Base-by-base conservation (phyloP, 1,284 basidiomycete species). In the Paramarasmius palmivorus region DNA sequence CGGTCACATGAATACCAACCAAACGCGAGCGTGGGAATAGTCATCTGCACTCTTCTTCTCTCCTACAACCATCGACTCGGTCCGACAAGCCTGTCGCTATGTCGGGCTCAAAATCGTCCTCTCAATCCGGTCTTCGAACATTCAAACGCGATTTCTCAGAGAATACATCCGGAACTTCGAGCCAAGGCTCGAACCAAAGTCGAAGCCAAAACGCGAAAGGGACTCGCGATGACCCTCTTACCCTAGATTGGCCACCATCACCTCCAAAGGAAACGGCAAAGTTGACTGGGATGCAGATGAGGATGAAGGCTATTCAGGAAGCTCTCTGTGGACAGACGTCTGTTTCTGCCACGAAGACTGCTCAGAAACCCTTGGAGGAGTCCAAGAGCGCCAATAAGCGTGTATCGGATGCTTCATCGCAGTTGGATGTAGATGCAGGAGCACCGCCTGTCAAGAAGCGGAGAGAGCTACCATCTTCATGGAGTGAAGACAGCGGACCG, bases 271-370 rank as follows among this genome's bases (percentile, higher is more conserved):
- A 65, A 9, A 51, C 59, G 8, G 57, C 65, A n/a, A 68, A 67
- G 48, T 61, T 71, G 15, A 67, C 73, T 20, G 66, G 67, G 15
- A 60, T 64, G n/a, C 73, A 77, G 50, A 66, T 74, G 50, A 78
- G 85, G 15, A 60, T 87, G 9, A 78, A 72, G 59, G 70, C 75
- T 44, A 86, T 87, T 38, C 75, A 83, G 59, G 76, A 75, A 44
- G 79, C 75, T 3, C 63, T 83, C 10, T 68, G 60, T 37, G 67
- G 68, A n/a, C 63, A 56, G 2, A 57, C 66, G 12, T 48, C 47
- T 25, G 54, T 61, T 34, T 57, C 49, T 44, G 56, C 53, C 47
- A 42, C 54, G 26, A 17, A 49, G 58, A 15, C 52, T 7, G 56
- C 54, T 26, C 46, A 54, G n/a, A n/a, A n/a, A 17, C 67, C 71